These are phyloP conservation scores for Melaleuca quinquenervia DNA, from an alignment of 345 rosid genomes.

Conservation along the genomic window DNA sequence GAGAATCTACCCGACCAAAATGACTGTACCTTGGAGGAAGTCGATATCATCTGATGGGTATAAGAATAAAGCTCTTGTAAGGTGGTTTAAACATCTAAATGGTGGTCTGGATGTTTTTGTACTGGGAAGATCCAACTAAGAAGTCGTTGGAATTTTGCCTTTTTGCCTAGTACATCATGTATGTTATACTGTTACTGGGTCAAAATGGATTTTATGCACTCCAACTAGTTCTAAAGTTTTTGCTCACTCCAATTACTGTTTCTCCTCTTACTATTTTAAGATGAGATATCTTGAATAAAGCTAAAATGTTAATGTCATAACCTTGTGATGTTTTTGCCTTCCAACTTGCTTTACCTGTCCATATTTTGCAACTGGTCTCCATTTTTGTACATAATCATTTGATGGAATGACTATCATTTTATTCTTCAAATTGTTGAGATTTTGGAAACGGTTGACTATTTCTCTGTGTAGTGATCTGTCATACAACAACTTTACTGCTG, in stretches of 20 bases:
- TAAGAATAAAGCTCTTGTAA: background rate
- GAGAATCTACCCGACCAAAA: background rate
- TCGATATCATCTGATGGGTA: fast-evolving
- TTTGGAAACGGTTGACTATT: background rate
- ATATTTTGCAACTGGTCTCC: background rate
- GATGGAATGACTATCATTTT: background rate
- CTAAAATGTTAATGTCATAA: background rate
- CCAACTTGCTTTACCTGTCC: background rate
- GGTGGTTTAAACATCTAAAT: background rate
- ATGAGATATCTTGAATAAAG: background rate
- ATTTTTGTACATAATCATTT: background rate
- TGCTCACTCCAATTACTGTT: background rate
- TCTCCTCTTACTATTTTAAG: background rate
- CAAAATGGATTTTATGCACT: background rate
- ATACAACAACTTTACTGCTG: conserved; percentile 11
- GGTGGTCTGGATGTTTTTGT: background rate
- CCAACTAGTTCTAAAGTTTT: background rate
- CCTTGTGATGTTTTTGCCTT: background rate
- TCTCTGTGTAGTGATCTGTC: conserved; percentile 22
- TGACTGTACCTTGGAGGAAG: background rate
- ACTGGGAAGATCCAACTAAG: background rate
- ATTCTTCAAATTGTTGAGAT: background rate
- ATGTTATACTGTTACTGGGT: background rate
- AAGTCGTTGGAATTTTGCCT: background rate
- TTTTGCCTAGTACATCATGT: background rate